phyloP scores from a whole-genome alignment of 495 filamentous ascomycete species.

The Pseudomonodictys pantanalensis region DNA sequence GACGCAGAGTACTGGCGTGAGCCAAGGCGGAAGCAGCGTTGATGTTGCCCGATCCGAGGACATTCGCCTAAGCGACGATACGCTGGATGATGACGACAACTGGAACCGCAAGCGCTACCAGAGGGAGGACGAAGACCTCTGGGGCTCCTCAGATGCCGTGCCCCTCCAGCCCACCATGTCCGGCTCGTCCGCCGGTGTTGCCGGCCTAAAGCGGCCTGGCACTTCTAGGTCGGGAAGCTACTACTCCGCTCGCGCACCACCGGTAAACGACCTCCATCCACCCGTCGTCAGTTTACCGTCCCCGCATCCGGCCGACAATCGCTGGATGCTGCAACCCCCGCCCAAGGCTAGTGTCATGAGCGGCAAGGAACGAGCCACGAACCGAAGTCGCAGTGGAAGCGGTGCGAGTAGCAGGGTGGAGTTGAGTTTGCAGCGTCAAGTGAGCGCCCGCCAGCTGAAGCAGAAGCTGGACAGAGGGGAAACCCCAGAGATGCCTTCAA shows the following conservation, averaged over 20 bases:
- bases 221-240: constrained; percentile 51
- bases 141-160: constrained; percentile 52
- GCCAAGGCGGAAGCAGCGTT: constrained; percentile 30
- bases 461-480: constrained; percentile 39
- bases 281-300: constrained; percentile 77
- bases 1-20: constrained; percentile 27
- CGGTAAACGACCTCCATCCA: constrained; percentile 82
- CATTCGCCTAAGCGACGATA: constrained; percentile 28
- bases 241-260: constrained; percentile 60
- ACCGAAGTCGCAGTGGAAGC: constrained; percentile 52
- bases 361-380: constrained; percentile 60
- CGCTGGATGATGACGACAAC: constrained; percentile 50
- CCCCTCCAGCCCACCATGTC: constrained; percentile 37
- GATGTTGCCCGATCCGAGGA: constrained; percentile 22
- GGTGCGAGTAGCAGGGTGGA: constrained; percentile 42
- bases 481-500: constrained; percentile 32
- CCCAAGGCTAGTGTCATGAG: constrained; percentile 83
- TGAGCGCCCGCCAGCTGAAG: constrained; percentile 40
- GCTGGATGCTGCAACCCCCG: constrained; percentile 89
- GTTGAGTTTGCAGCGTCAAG: constrained; percentile 42
- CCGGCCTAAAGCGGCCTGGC: constrained; percentile 48
- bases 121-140: constrained; percentile 79
- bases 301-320: constrained; percentile 61
- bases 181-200: constrained; percentile 53
- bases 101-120: constrained; percentile 77